A percentile compares a stretch with the other conserved stretches of the same genome.
These are phyloP conservation scores for Stygiomarasmius scandens DNA, from an alignment of 1,284 basidiomycete genomes.

Conservation along the genomic window DNA sequence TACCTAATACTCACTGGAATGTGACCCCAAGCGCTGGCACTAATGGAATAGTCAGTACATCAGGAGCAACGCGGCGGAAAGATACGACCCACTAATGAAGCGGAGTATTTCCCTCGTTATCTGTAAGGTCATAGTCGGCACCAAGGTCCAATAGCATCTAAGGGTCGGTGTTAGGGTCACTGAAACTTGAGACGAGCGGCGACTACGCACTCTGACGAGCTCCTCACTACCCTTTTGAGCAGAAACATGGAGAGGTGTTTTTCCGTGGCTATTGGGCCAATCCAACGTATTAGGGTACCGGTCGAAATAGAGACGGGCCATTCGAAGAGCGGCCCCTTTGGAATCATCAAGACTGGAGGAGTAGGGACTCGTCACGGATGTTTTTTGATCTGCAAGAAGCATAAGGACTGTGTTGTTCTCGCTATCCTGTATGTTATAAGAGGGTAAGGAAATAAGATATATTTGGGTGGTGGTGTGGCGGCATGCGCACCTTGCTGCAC, in stretches of 20 bases:
- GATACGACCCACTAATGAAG: conserved; percentile 79
- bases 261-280: conserved; percentile 88
- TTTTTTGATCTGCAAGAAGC: conserved; percentile 78
- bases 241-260: conserved; percentile 88
- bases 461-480: conserved; percentile 4
- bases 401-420: conserved; percentile 91
- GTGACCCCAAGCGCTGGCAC: conserved; percentile 86
- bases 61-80: conserved; percentile 5
- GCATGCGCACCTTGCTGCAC: conserved; percentile 73
- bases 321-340: conserved; percentile 71
- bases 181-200: conserved; percentile 12
- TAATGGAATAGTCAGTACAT: conserved; percentile 32
- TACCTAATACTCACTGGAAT: conserved; percentile 61
- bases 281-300: conserved; percentile 84
- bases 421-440: conserved; percentile 61
- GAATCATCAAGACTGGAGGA: conserved; percentile 56
- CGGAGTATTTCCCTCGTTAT: conserved; percentile 90
- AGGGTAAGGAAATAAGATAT: conserved; percentile 7
- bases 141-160: conserved; percentile 88
- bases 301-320: conserved; percentile 81
- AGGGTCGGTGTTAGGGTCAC: conserved; percentile 20
- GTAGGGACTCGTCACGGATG: conserved; percentile 51
- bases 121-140: conserved; percentile 86
- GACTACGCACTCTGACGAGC: conserved; percentile 71
- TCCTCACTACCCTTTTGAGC: conserved; percentile 88